Percentiles rank a stretch among this genome's conserved stretches.
phyloP scores from a whole-genome alignment of 192 early-diverging fungal species.

The Chytriomyces confervae region DNA sequence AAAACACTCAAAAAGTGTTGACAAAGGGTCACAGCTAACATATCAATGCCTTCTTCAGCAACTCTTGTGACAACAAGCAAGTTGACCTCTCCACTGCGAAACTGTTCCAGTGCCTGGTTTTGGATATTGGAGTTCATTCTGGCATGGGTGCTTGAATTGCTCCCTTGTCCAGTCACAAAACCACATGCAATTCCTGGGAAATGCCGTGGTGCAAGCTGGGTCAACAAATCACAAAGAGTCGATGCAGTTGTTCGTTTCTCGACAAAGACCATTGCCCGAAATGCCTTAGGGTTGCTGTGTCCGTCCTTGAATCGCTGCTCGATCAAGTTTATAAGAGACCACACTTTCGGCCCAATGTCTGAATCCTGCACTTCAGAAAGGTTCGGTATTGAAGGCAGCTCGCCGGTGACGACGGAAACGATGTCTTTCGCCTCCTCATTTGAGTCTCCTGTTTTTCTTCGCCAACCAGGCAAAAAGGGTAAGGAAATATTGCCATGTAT shows the following conservation, averaged over 20 bases:
- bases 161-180: slow-evolving; percentile 61
- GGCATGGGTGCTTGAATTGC: slow-evolving; percentile 43
- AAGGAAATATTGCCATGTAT: no score
- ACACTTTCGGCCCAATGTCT: slow-evolving; percentile 47
- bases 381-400: not conserved
- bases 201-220: slow-evolving; percentile 21
- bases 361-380: slow-evolving; percentile 6
- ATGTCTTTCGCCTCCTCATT: no score
- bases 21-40: slow-evolving; percentile 51
- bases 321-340: slow-evolving; percentile 43
- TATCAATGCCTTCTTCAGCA: slow-evolving; percentile 90
- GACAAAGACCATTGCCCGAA: slow-evolving; percentile 89
- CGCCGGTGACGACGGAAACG: not conserved
- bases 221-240: slow-evolving; percentile 55
- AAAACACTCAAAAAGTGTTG: slow-evolving; percentile 2
- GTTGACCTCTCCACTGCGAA: slow-evolving; percentile 72
- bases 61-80: slow-evolving; percentile 85
- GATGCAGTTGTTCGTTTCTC: slow-evolving; percentile 71
- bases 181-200: slow-evolving; percentile 40
- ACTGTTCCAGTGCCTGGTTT: slow-evolving; percentile 64
- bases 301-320: slow-evolving; percentile 21
- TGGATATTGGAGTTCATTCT: slow-evolving; percentile 58
- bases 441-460: no score
- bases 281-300: slow-evolving; percentile 9
- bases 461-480: no score